Conservation (phyloP, 2,329 filamentous ascomycete genomes). For the Malbranchea zuffiana region DNA sequence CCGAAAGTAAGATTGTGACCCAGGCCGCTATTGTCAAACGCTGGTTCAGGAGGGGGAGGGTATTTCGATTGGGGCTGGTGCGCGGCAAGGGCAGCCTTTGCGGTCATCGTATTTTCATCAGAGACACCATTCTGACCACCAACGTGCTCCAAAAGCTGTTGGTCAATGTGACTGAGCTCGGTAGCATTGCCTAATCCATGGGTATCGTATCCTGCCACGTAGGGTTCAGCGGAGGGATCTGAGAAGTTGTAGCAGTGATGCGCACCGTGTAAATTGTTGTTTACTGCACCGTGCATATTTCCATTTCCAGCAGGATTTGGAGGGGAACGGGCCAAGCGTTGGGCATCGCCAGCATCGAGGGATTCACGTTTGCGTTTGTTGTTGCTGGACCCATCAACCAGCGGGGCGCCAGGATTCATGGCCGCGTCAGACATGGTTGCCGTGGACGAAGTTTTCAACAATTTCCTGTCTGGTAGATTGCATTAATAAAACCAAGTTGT, state of each 20-base stretch:
- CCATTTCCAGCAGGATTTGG: conserved; percentile 20
- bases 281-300: conserved; percentile 18
- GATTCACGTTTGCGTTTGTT: conserved; percentile 35
- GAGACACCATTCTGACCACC: conserved; percentile 45
- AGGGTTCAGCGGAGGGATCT: conserved; percentile 19
- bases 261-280: conserved; percentile 27
- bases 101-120: conserved; percentile 37
- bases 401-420: conserved; percentile 2
- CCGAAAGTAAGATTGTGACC: conserved; percentile 21
- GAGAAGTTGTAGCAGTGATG: conserved; percentile 26
- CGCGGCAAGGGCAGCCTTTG: conserved; percentile 37
- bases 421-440: conserved; percentile 5
- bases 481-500: neutral
- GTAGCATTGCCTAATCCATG: conserved; percentile 29
- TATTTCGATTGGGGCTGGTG: conserved; percentile 37
- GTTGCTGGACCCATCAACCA: conserved; percentile 5
- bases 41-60: conserved; percentile 25
- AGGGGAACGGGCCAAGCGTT: conserved; percentile 32
- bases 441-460: neutral
- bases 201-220: conserved; percentile 24
- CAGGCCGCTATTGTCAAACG: conserved; percentile 13
- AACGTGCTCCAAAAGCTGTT: conserved; percentile 39
- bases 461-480: neutral
- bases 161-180: conserved; percentile 34
- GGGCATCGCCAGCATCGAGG: conserved; percentile 31